Evolutionary conservation across 1,139 yeast species (phyloP).

Genomic region (Candida tetrigidarum): DNA sequence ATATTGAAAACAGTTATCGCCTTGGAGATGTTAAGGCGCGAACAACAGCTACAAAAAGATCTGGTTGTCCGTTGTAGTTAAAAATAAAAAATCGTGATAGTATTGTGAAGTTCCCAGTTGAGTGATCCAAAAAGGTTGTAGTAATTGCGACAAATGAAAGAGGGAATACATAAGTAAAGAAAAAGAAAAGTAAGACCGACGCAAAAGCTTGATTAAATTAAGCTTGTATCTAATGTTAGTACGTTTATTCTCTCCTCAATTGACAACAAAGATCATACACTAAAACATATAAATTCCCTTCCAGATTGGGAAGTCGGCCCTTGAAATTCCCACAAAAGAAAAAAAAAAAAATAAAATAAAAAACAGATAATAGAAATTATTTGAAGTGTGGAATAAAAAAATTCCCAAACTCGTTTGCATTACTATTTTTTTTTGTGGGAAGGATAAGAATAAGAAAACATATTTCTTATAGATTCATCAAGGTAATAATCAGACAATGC

Average conservation of each 20-base stretch:
- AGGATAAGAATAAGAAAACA: too few relatives aligned
- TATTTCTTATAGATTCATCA: background rate
- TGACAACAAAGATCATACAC: background rate
- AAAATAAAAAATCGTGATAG: too few relatives aligned
- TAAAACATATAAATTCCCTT: background rate
- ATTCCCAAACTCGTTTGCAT: background rate
- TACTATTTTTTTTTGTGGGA: too few relatives aligned
- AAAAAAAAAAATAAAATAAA: background rate
- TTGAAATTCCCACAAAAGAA: conserved; percentile 2
- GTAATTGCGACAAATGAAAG: background rate
- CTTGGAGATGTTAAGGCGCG: background rate
- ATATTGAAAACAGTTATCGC: background rate
- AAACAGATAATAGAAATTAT: too few relatives aligned
- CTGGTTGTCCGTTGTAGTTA: too few relatives aligned
- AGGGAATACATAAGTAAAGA: background rate
- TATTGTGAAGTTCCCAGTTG: background rate
- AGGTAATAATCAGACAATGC: conserved; percentile 1
- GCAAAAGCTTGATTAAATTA: background rate
- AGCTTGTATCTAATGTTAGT: background rate
- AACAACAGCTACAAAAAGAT: background rate
- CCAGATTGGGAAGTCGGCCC: conserved; percentile 5
- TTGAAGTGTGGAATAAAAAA: too few relatives aligned
- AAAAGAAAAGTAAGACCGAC: background rate
- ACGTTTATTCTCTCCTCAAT: background rate
- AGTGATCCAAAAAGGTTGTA: background rate